Evolutionary conservation across 768 basidiomycete species (phyloP).

Genomic region (Hygrophorus russula): DNA sequence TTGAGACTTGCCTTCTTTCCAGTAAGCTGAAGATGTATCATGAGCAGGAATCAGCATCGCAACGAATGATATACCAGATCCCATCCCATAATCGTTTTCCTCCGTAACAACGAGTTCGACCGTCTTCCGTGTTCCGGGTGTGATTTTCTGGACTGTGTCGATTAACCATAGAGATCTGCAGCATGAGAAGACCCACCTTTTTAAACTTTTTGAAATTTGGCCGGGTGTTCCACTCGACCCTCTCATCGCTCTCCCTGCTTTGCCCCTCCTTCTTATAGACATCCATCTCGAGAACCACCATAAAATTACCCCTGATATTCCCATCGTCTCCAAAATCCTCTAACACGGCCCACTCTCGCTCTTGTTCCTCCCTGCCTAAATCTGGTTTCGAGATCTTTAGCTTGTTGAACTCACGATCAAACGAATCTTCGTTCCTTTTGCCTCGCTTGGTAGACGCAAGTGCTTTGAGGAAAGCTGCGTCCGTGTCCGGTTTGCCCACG

Average conservation of each 20-base stretch:
- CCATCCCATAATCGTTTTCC: constrained; percentile 45
- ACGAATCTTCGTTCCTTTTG: constrained; percentile 55
- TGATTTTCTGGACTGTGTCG: constrained; percentile 16
- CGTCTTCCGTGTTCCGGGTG: constrained; percentile 16
- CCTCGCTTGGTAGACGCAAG: constrained; percentile 63
- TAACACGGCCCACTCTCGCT: constrained; percentile 46
- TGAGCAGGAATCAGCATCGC: constrained; percentile 2
- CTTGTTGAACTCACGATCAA: constrained; percentile 74
- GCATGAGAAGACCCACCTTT: constrained; percentile 30
- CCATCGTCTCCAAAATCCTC: constrained; percentile 57
- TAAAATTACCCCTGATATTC: constrained; percentile 63
- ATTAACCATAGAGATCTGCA: not conserved
- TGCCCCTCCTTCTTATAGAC: constrained; percentile 26
- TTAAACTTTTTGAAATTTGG: constrained; percentile 76
- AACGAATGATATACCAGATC: constrained; percentile 27
- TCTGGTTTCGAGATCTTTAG: constrained; percentile 61
- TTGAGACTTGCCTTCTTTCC: constrained; percentile 32
- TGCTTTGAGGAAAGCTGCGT: constrained; percentile 58
- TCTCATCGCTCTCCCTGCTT: constrained; percentile 3
- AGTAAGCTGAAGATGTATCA: constrained; percentile 34
- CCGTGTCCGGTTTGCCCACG: constrained; percentile 50
- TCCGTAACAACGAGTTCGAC: constrained; percentile 43
- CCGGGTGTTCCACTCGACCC: constrained; percentile 33
- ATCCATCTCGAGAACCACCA: constrained; percentile 64
- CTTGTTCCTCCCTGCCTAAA: constrained; percentile 32